These are phyloP conservation scores for Phylloporus arenicola DNA, from an alignment of 768 basidiomycete genomes.

Conservation along the genomic window DNA sequence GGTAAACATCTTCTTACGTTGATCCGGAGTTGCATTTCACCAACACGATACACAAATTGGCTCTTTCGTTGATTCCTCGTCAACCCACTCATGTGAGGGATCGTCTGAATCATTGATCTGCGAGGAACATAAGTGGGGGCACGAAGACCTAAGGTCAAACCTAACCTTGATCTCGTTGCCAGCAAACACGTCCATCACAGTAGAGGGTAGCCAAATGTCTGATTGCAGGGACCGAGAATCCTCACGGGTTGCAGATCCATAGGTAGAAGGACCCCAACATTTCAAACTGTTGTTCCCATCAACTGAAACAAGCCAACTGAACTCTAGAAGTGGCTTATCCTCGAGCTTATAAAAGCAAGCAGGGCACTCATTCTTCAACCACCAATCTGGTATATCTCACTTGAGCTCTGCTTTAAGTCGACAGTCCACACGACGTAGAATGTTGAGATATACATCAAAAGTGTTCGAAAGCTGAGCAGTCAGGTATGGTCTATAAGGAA, in stretches of 20 bases:
- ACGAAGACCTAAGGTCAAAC: too few species aligned
- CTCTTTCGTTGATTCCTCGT: neutral
- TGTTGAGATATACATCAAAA: constrained; percentile 11
- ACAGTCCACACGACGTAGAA: constrained; percentile 2
- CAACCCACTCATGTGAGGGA: neutral
- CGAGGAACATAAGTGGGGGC: too few species aligned
- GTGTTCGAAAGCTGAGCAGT: neutral
- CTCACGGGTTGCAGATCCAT: neutral
- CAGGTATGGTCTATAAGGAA: constrained; percentile 3
- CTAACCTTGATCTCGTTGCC: too few species aligned
- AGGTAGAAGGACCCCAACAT: neutral
- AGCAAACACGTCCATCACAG: neutral
- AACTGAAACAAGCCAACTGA: constrained; percentile 2
- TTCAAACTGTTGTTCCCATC: constrained; percentile 13
- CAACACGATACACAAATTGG: neutral
- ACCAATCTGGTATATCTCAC: constrained; percentile 2
- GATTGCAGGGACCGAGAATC: neutral
- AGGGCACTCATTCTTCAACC: constrained; percentile 5
- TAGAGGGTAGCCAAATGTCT: neutral
- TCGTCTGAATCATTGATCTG: neutral
- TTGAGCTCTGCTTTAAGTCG: neutral
- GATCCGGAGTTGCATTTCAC: constrained; percentile 4
- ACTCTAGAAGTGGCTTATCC: neutral
- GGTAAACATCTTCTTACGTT: neutral
- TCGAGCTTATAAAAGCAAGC: constrained; percentile 8